Base-by-base conservation (phyloP, 2,329 filamentous ascomycete genomes). In the Colletotrichum sp. region DNA sequence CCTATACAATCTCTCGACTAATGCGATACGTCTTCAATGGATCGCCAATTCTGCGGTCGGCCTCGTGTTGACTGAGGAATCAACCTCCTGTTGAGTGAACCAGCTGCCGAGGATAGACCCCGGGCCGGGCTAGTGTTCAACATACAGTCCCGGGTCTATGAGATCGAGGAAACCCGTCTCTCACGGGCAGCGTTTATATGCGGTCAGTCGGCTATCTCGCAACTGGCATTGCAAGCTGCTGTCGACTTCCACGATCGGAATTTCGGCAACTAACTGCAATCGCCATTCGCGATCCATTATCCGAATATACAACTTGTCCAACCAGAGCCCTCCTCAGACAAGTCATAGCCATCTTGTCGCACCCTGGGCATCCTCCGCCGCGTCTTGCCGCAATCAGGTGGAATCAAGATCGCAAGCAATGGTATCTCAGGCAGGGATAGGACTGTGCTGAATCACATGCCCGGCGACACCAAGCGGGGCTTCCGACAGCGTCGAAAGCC, bases 1-100 rank as follows among this genome's bases (percentile, higher is more conserved):
- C 0, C 0, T 43, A 0, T 43, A 43, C 8, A 43, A 43, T 1
- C 16, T 43, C 39, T n/a, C 2, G 39, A 43, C 18, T 1, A 18
- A 43, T n/a, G 39, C 0, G 39, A 43, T 43, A 10, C 39, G 16
- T 43, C 18, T 43, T 43, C 39, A n/a, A 43, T 43, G 3, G 0
- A 43, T 43, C 18, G 39, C 9, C 39, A 43, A 43, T 43, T 3
- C 39, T 43, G 8, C 16, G 3, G 39, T 43, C 39, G 39, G 9
- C 16, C 39, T 43, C 39, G 0, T 43, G 16, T 2, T 2, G 39
- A 43, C 8, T 43, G 39, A 2, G 18, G 3, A 43, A 2, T n/a
- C 8, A n/a, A n/a, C 39, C 39, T 10, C 39, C 16, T 43, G 39
- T 43, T 2, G 39, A 6, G 39, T 43, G 18, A 43, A 43, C 39